Evolutionary conservation across 805 yeast species (phyloP).

Genomic region (Myxozyma neotropica): DNA sequence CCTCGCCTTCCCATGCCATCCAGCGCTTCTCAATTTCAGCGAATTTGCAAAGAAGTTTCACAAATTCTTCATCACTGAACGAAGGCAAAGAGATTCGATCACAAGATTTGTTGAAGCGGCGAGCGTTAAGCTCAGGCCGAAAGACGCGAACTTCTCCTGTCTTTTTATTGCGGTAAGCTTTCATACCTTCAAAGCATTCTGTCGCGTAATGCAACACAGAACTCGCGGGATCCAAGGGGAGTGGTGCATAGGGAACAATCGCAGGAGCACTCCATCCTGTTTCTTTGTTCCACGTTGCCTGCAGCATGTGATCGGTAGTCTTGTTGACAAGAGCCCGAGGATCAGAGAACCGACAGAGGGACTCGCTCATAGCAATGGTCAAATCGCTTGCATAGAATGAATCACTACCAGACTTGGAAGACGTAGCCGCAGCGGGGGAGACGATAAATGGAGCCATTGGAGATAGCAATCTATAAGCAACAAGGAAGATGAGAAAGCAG

Average conservation of each 20-base stretch:
- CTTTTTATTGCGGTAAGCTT: constrained; percentile 61
- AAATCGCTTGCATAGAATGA: constrained; percentile 52
- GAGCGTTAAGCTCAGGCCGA: constrained; percentile 54
- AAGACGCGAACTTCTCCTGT: constrained; percentile 39
- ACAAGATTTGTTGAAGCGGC: constrained; percentile 54
- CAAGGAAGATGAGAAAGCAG: neutral
- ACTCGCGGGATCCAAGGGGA: constrained; percentile 81
- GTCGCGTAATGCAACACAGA: constrained; percentile 91
- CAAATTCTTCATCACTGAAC: constrained; percentile 51
- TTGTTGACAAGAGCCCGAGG: constrained; percentile 10
- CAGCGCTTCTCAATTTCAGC: constrained; percentile 49
- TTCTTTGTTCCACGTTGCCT: constrained; percentile 73
- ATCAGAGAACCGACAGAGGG: constrained; percentile 42
- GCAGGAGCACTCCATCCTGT: constrained; percentile 85
- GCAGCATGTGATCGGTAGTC: constrained; percentile 71
- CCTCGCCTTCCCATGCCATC: constrained; percentile 44
- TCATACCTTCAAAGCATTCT: constrained; percentile 92
- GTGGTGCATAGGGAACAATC: constrained; percentile 78
- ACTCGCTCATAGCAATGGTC: constrained; percentile 48
- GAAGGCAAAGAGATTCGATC: constrained; percentile 53
- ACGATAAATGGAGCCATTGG: constrained; percentile 1
- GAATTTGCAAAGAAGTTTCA: constrained; percentile 49
- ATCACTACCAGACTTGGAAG: neutral
- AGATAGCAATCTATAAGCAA: no score
- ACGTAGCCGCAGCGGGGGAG: neutral